phyloP scores from a whole-genome alignment of 2,329 filamentous ascomycete species.

The Laburnicola sp. region DNA sequence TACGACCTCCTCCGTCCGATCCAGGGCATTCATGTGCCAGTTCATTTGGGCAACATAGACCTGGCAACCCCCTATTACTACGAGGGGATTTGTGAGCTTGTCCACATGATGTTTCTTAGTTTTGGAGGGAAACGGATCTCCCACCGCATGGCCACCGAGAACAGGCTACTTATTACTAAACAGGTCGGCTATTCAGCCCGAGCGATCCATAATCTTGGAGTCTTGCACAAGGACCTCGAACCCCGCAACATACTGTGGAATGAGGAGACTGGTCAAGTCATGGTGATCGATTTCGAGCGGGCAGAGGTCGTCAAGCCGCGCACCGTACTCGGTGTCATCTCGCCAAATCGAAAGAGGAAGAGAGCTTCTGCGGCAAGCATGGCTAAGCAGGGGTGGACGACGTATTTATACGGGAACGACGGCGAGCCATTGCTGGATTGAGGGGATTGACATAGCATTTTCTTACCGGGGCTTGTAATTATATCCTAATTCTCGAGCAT shows the following conservation, averaged over 20 bases:
- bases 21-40: slow-evolving; percentile 17
- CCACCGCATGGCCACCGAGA: no score
- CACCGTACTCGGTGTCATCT: slow-evolving; percentile 26
- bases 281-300: slow-evolving; percentile 28
- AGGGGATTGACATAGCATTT: no score
- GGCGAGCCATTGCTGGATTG: no score
- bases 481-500: no score
- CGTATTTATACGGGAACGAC: no score
- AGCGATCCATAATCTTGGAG: slow-evolving; percentile 16
- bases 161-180: no score
- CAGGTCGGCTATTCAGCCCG: neutral
- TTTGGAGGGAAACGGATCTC: neutral
- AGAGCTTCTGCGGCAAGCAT: no score
- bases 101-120: slow-evolving; percentile 22
- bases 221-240: slow-evolving; percentile 23
- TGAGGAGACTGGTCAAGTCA: slow-evolving; percentile 13
- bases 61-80: slow-evolving; percentile 22
- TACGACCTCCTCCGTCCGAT: slow-evolving; percentile 18
- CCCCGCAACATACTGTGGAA: slow-evolving; percentile 26
- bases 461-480: no score
- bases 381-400: no score
- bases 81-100: slow-evolving; percentile 24
- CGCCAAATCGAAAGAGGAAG: slow-evolving; percentile 16
- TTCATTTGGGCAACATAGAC: slow-evolving; percentile 28
- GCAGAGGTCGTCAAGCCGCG: slow-evolving; percentile 17